These are phyloP conservation scores for Cucurbita argyrosperma DNA, from an alignment of 306 rosid genomes.

Conservation along the genomic window DNA sequence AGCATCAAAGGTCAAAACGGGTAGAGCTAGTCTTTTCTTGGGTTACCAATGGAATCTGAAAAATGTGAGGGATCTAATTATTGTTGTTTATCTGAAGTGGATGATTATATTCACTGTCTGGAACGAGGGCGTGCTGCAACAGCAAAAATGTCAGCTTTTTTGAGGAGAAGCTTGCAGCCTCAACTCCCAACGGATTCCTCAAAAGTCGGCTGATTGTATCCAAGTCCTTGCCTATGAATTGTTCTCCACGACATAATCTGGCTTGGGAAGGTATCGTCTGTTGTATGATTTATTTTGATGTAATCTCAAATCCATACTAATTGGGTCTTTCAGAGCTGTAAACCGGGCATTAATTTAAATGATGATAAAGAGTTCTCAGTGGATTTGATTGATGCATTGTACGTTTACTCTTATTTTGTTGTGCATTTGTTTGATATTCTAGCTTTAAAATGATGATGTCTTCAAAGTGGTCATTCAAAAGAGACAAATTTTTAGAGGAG, in stretches of 20 bases:
- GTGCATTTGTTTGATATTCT: neutral
- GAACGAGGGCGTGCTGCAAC: slow-evolving; percentile 75
- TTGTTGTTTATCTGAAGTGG: slow-evolving; percentile 39
- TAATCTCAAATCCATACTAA: neutral
- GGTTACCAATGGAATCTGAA: neutral
- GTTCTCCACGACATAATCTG: neutral
- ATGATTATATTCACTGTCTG: slow-evolving; percentile 69
- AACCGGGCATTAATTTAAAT: neutral
- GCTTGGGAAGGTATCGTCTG: neutral
- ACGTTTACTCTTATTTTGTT: neutral
- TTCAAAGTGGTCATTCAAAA: neutral
- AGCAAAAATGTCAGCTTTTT: slow-evolving; percentile 54
- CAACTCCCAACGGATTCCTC: slow-evolving; percentile 14
- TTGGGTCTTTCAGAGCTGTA: neutral
- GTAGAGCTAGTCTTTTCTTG: neutral
- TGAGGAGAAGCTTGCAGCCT: slow-evolving; percentile 52
- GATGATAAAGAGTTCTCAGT: neutral
- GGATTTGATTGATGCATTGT: neutral
- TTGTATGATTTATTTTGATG: neutral
- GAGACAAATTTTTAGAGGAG: neutral
- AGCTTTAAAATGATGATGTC: neutral
- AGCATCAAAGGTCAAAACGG: neutral
- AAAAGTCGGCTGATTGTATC: neutral
- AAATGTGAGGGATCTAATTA: slow-evolving; percentile 4
- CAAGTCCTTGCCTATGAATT: neutral